phyloP scores from a whole-genome alignment of 2,329 filamentous ascomycete species.

The Ophiostoma novo-ulmi region DNA sequence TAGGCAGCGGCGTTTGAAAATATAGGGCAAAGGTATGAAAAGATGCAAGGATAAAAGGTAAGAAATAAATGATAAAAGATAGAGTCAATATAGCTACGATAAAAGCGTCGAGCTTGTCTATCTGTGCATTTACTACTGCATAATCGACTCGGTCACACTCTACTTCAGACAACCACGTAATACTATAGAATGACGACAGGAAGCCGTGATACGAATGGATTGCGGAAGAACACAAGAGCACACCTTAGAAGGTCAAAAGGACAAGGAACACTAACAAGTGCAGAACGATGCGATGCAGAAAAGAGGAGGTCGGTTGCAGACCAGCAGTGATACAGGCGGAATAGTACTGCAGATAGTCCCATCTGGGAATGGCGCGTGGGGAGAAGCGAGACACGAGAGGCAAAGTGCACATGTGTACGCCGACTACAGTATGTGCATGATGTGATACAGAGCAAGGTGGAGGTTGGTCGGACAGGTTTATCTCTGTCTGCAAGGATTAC shows the following conservation, averaged over 20 bases:
- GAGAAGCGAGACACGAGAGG: conserved; percentile 2
- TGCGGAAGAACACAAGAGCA: background rate
- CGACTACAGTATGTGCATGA: conserved; percentile 1
- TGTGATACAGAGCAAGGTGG: background rate
- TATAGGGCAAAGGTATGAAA: background rate
- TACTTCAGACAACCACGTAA: background rate
- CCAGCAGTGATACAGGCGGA: background rate
- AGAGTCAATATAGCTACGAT: background rate
- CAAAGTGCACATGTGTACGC: background rate
- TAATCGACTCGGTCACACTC: background rate
- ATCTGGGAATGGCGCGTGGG: background rate
- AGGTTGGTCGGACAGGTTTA: background rate
- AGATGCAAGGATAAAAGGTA: background rate
- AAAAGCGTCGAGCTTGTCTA: background rate
- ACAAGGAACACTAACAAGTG: background rate
- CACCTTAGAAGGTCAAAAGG: too few relatives aligned
- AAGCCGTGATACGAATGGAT: background rate
- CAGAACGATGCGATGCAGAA: background rate
- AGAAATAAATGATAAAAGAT: background rate
- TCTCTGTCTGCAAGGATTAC: background rate
- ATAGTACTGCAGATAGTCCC: background rate
- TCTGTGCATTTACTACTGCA: background rate
- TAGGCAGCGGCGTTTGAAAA: background rate
- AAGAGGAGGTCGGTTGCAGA: background rate
- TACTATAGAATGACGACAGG: background rate